Evolutionary conservation across 208 protist genomes (phyloP), one percentile per base, ranked within the genome.

Genomic region (Vickermania spadyakhi): DNA sequence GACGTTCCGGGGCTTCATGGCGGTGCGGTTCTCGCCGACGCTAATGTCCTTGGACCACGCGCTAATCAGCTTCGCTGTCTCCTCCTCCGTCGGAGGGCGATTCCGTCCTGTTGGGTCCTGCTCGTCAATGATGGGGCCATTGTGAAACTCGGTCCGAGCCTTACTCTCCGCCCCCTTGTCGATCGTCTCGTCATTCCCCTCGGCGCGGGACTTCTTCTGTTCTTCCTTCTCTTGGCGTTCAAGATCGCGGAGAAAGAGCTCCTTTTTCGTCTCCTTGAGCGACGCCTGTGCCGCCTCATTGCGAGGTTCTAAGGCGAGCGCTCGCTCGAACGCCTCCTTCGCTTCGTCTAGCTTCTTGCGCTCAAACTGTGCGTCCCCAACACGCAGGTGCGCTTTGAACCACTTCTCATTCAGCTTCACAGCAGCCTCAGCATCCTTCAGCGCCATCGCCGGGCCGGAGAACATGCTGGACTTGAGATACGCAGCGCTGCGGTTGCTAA

Each of bases 341-440:
- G 91, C 91, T 66, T 79, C 79, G 14, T 79, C 84, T 56, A 96
- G 95, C 56, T 97, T 75, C 49, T 87, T 79, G 2, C 91, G 91
- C 60, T 84, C 89, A 68, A 94, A 95, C 27, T 88, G 76, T 13
- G 77, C 81, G 52, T 97, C 96, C 2, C 67, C 89, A 4, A 90
- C 63, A 52, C 92, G 82, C 2, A 89, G 60, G 52, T 92, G 77
- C n/a, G 70, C 84, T 64, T 96, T 96, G 53, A 76, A 83, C 89
- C 90, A 96, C 54, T 54, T 63, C 25, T 79, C 62, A 23, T 88
- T 77, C 28, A 95, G 49, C 60, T 74, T 58, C 36, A 94, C 76
- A 11, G 79, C 79, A 45, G 70, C 69, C 61, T 96, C 76, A 1
- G 90, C 92, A 56, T 97, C 92, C 50, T 91, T 77, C 23, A 97